Percentiles rank a stretch among this genome's conserved stretches.
phyloP scores from a whole-genome alignment of 768 basidiomycete genomes.

The Kwoniella dendrophila region DNA sequence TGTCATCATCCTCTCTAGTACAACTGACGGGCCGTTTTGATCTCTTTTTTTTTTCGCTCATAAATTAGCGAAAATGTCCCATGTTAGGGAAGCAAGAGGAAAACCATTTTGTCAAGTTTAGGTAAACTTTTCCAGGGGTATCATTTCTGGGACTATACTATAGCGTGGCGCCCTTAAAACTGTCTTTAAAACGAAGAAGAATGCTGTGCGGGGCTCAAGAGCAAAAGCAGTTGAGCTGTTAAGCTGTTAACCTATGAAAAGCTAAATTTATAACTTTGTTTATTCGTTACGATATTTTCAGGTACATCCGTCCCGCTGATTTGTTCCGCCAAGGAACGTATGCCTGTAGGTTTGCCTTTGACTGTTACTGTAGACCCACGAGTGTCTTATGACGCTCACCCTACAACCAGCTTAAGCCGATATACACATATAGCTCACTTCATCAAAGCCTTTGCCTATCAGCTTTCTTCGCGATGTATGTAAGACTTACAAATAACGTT shows the following conservation, averaged over 20 bases:
- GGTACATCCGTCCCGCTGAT: constrained; percentile 7
- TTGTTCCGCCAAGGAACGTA: constrained; percentile 8
- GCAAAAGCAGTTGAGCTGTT: neutral
- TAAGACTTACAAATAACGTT: no score
- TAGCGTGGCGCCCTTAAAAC: neutral
- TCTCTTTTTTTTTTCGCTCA: neutral
- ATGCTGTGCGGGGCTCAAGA: constrained; percentile 6
- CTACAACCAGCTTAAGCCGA: no score
- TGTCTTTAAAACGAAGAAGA: neutral
- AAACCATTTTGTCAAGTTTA: no score
- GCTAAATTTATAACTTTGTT: neutral
- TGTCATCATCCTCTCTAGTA: constrained; percentile 1
- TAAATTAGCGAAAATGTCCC: neutral
- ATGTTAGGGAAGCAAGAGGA: neutral
- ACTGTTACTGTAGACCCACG: no score
- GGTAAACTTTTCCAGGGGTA: no score
- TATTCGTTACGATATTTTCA: neutral
- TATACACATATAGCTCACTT: no score
- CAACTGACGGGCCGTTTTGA: neutral
- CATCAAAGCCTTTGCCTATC: no score
- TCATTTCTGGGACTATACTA: no score
- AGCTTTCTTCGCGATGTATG: no score
- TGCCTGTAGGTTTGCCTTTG: no score
- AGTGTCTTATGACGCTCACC: no score
- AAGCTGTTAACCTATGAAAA: neutral